Base-by-base conservation (phyloP, 768 basidiomycete species). In the Gelatoporia subvermispora region DNA sequence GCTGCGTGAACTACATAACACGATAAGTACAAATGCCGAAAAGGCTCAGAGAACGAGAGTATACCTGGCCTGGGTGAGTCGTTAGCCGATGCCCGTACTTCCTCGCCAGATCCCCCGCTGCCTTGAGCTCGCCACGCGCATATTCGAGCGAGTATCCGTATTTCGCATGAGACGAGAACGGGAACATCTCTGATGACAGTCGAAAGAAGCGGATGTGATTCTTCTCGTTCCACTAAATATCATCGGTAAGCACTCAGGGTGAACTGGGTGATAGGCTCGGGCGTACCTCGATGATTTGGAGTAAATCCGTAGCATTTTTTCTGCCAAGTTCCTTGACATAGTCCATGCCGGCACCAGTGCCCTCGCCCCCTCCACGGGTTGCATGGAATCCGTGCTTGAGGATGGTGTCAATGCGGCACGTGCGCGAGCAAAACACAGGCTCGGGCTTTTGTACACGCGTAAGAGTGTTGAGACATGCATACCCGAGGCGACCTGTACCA, bases 181-280 rank as follows among this genome's bases (percentile, higher is more conserved):
- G 93, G 66, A 96, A 95, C 79, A 96, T 84, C 54, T 93, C 89
- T 8, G 90, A 92, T 0, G 91, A 93, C 54, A 95, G 63, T 39
- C 93, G 79, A 69, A 94, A 79, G 66, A 93, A 95, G n/a, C 77
- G 79, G 47, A 95, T 93, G 45, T 72, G 68, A 66, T 95, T 89
- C 41, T 78, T 76, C 63, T 92, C 93, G 60, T 95, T 96, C 93
- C 93, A 96, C 68, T 66, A 43, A 20, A n/a, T 4, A 34, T 66
- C n/a, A n/a, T n/a, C n/a, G n/a, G n/a, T n/a, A n/a, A n/a, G n/a
- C n/a, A n/a, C n/a, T n/a, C n/a, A n/a, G n/a, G n/a, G n/a, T n/a
- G n/a, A 41, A 35, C 10, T 13, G 37, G 8, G 37, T n/a, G 20
- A 5, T 21, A 39, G 16, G 37, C 37, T 7, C 35, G 37, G 20